Base-by-base conservation (phyloP, 2,329 filamentous ascomycete species). In the Pseudogymnoascus sp. region DNA sequence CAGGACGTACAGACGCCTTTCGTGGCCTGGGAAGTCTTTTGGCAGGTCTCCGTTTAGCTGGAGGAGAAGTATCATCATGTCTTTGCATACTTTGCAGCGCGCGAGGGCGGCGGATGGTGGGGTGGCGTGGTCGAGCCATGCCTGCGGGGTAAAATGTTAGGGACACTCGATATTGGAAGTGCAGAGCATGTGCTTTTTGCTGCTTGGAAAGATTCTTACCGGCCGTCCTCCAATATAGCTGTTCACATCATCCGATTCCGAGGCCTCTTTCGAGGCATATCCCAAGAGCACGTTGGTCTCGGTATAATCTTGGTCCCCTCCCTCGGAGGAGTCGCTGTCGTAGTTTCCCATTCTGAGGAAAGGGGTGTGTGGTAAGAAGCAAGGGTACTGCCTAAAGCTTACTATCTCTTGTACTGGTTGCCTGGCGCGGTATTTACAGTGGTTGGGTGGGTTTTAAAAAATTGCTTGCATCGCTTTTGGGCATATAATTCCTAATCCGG, bases 31-130 rank as follows among this genome's bases (percentile, higher is more conserved):
- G 70, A 96, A 97, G 57, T 85, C 81, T 61, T 93, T 88, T 12
- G 91, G 92, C 3, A 97, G 81, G 71, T 97, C 91, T 68, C 85
- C 92, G 74, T 99, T 91, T 28, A 99, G 82, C 74, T 99, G 91
- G 54, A 99, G 82, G 2, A 99, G 82, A 9, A 97, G 81, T 1
- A 85, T 86, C 84, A 97, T 91, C 59, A 90, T 75, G 59, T 86
- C 83, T 66, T 91, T 89, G 83, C 94, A 99, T 66, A 89, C 82
- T 74, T 89, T 91, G 78, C 94, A 99, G 74, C 86, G 88, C 20
- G 89, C 91, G 8, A 96, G 81, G 0, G 86, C 78, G 22, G 88
- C 88, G 1, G 90, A 89, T 6, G 93, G 89, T 3, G 88, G 79
- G 39, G 80, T 83, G 60, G 80, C 77, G n/a, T 81, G 74, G 67